Base-by-base conservation (phyloP, 2,329 filamentous ascomycete species). In the Colletotrichum cuscutae region DNA sequence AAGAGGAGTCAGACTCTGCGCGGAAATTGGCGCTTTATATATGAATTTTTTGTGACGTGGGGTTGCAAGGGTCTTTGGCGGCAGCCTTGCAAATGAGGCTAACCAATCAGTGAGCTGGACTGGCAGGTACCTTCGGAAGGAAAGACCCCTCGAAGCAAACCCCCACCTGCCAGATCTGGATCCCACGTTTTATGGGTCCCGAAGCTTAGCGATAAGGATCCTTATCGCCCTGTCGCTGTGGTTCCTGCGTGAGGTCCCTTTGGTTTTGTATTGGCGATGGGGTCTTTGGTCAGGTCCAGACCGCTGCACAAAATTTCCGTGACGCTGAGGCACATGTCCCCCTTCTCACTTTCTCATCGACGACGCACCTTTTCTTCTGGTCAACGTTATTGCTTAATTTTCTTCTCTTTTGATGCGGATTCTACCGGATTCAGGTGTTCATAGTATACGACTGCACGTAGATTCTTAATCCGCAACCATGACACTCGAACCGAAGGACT, bases 401-500 rank as follows among this genome's bases (percentile, higher is more conserved):
- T 9, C 22, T 49, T n/a, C 26, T 15, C 24, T 53, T 60, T n/a
- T 11, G 22, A 30, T n/a, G n/a, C n/a, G 37, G 42, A 46, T 53
- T 42, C 15, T 15, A 62, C 24, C 24, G 32, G 24, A 52, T 13
- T 71, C 32, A 30, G 35, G 15, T 54, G 24, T 49, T 49, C 24
- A 37, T 32, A 19, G 42, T 61, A 73, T 60, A 71, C 46, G 53
- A 60, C 35, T n/a, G n/a, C 61, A 65, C 28, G 28, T 73, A 62
- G 71, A 73, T 28, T 24, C n/a, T 49, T 35, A 56, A 63, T 63
- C 52, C 61, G 58, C 68, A 67, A 74, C 52, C 26, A 82, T 82
- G 80, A 78, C 77, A 28, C 75, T 82, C 37, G 79, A 82, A 65
- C 77, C 82, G 69, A 82, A 83, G 71, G 93, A 96, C 79, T 89